Conservation (phyloP, 306 rosid genomes). For the Hippophae gyantsensis region DNA sequence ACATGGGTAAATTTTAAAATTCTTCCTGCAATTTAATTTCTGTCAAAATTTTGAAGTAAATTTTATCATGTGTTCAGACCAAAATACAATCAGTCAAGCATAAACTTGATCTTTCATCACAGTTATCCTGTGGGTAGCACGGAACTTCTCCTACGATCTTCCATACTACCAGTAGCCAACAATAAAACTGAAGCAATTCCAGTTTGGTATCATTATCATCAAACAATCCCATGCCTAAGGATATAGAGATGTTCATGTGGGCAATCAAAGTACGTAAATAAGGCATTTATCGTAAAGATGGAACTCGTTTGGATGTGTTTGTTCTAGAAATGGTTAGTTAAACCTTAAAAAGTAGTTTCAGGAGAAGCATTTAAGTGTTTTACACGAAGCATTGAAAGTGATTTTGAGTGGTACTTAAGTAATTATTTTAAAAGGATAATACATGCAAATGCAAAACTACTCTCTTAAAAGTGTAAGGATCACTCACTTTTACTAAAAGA, state of each 20-base stretch:
- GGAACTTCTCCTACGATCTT: neutral
- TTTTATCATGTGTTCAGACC: neutral
- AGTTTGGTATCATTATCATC: slow-evolving; percentile 1
- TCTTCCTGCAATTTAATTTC: neutral
- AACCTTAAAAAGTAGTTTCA: no score
- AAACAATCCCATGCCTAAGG: neutral
- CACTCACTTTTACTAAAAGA: no score
- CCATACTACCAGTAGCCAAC: neutral
- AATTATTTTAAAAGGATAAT: no score
- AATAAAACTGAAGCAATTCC: neutral
- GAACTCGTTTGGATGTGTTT: neutral
- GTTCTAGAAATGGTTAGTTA: neutral
- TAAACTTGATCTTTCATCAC: neutral
- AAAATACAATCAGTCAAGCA: neutral
- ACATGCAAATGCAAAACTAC: no score
- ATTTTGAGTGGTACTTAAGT: no score
- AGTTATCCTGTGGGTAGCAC: neutral
- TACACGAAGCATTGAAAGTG: no score
- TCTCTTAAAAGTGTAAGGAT: no score
- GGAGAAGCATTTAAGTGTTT: no score
- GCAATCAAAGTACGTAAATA: neutral
- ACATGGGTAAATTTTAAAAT: slow-evolving; percentile 2
- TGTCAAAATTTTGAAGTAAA: neutral
- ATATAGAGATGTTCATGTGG: neutral
- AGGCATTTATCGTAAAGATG: neutral